Evolutionary conservation across 345 rosid species (phyloP), one percentile per base, ranked within the genome.

Genomic region (Eucalyptus regnans): DNA sequence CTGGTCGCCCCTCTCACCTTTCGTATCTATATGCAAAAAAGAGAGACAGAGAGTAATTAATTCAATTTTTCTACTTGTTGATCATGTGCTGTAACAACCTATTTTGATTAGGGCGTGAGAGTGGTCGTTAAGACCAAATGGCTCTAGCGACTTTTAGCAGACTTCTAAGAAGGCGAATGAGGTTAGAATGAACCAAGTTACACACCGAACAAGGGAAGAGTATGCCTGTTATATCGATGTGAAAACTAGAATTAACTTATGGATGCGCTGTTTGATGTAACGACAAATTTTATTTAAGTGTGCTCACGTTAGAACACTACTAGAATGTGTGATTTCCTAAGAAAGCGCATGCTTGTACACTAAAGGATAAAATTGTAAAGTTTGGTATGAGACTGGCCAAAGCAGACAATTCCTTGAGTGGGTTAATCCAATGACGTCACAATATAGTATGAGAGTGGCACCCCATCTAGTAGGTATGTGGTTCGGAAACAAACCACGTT

Each of bases 101-200:
- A 1, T 22, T 56, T 8, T 10, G 62, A 56, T 0, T 0, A 56
- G 62, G 13, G 29, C 3, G 3, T 9, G 62, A 20, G 62, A 22
- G 29, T 23, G 29, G 13, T 1, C 0, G 2, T 25, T 43, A 56
- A 23, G 62, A 13, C 62, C 12, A 56, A 23, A 9, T 22, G 29
- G 3, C 62, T 56, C 3, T 4, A 56, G 62, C 9, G 6, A 23
- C 62, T 56, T 12, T 0, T 56, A 4, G 29, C 0, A 4, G 12
- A 12, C 29, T 22, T 56, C 1, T 56, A 56, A 22, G 29, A 56
- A 22, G 62, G 62, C 0, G 2, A 23, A 4, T 22, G 27, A 0
- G 29, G 6, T 56, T 56, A 56, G 12, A 56, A 9, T 56, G 62
- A 56, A 4, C 29, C 29, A 56, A 0, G 3, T 56, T 23, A 23